phyloP scores from a whole-genome alignment of 2,329 filamentous ascomycete genomes.

The Lomentospora prolificans region DNA sequence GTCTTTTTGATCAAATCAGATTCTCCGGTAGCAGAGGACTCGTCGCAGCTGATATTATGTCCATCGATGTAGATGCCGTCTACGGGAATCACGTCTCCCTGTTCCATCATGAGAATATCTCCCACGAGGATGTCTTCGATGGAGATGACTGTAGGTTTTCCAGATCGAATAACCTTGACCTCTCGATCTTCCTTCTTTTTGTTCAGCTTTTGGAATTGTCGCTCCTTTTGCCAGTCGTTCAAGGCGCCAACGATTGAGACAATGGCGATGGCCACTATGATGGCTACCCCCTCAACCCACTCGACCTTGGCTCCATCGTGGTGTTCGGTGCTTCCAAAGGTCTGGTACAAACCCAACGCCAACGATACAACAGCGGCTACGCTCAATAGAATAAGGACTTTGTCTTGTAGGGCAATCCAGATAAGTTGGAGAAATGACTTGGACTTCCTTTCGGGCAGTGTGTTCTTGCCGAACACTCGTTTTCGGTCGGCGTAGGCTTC shows the following conservation, averaged over 20 bases:
- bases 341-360: conserved; percentile 58
- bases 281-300: conserved; percentile 60
- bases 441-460: conserved; percentile 52
- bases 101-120: conserved; percentile 58
- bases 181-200: conserved; percentile 51
- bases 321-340: conserved; percentile 39
- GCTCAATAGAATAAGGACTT: conserved; percentile 56
- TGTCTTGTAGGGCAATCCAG: conserved; percentile 61
- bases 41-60: conserved; percentile 50
- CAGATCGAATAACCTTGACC: conserved; percentile 57
- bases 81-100: conserved; percentile 60
- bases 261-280: conserved; percentile 54
- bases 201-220: conserved; percentile 54
- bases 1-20: conserved; percentile 63
- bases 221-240: conserved; percentile 60
- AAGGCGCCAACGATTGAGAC: conserved; percentile 52
- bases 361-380: conserved; percentile 57
- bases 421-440: conserved; percentile 51
- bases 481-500: conserved; percentile 36
- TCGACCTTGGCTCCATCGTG: conserved; percentile 35
- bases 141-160: conserved; percentile 53
- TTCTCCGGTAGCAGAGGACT: conserved; percentile 64
- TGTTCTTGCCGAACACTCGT: conserved; percentile 49
- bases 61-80: conserved; percentile 58
- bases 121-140: conserved; percentile 59